Conservation (phyloP, 345 rosid genomes). For the Linum tenue region DNA sequence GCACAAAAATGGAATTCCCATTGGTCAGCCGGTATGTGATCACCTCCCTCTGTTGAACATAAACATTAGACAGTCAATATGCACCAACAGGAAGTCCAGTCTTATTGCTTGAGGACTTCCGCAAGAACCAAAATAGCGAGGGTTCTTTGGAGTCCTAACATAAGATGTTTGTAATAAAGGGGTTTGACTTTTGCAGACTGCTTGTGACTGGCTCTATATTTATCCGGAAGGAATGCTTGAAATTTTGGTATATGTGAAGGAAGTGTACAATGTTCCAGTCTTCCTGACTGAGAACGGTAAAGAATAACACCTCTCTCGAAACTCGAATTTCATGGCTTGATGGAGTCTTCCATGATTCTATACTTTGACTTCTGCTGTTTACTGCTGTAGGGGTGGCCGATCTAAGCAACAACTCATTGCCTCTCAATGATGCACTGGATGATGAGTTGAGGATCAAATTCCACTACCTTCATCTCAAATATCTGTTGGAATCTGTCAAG, state of each 20-base stretch:
- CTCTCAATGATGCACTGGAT: constrained; percentile 24
- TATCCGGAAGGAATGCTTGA: constrained; percentile 23
- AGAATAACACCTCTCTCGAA: not conserved
- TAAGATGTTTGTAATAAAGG: not conserved
- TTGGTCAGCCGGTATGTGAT: not conserved
- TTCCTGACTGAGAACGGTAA: constrained; percentile 23
- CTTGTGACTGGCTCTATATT: constrained; percentile 11
- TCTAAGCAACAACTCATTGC: constrained; percentile 21
- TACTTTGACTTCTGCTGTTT: not conserved
- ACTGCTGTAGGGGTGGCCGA: constrained; percentile 26
- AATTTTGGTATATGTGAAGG: constrained; percentile 10
- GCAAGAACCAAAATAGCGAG: too few species aligned
- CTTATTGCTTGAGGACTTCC: too few species aligned
- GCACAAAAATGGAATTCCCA: not conserved
- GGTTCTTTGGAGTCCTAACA: not conserved
- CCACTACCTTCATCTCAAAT: constrained; percentile 24
- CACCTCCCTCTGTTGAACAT: not conserved
- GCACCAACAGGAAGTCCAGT: too few species aligned
- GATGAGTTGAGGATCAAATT: constrained; percentile 34
- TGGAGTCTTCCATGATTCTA: not conserved
- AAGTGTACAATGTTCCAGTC: constrained; percentile 15
- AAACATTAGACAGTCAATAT: not conserved
- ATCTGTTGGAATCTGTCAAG: constrained; percentile 28
- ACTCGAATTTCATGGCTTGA: not conserved
- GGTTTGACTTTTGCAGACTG: constrained; percentile 13